Base-by-base conservation (phyloP, 208 protist species). In the Jaenimonas drosophilae region DNA sequence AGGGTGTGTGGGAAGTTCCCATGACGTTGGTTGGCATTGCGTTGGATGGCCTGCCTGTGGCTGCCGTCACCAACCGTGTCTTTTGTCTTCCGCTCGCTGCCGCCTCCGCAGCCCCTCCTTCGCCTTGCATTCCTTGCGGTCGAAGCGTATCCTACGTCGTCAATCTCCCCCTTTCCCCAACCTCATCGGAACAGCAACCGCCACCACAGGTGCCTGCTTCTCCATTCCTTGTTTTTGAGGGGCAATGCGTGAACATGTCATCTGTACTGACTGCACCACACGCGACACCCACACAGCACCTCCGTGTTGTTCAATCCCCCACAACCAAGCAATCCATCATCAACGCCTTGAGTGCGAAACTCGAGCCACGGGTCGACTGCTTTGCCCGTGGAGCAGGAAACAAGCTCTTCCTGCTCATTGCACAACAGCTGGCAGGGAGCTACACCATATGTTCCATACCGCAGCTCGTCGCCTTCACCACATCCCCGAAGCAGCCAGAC, bases 21-120 rank as follows among this genome's bases (percentile, higher is more conserved):
- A 70, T 88, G 62, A 90, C 76, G 43, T 62, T 93, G 5, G 64
- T 89, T 21, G 80, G 84, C 36, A 76, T 93, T 27, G 64, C 68
- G 23, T 36, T 89, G 24, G 74, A 85, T 49, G 65, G 51, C 12
- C 52, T 77, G 14, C 68, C 84, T 12, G 49, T 88, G 25, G 78
- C 60, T 0, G 77, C 58, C 11, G 69, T 90, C 0, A 50, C 81
- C 40, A 86, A 86, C 59, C 71, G 72, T 37, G 37, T 86, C 33
- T 86, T 86, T 37, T 27, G 43, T 39, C 71, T 57, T 57, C 65
- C 62, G 1, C 31, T 71, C 3, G 29, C 16, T 2, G 11, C 5
- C 4, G 9, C 49, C 6, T 29, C 29, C 0, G 12, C 9, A 2
- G 47, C 29, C 11, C n/a, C 34, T 1, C 5, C n/a, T 19, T 14